Percentiles rank a stretch among this genome's conserved stretches.
Evolutionary conservation across 179 eudicot genomes (phyloP).

Genomic region (Vitellaria paradoxa): DNA sequence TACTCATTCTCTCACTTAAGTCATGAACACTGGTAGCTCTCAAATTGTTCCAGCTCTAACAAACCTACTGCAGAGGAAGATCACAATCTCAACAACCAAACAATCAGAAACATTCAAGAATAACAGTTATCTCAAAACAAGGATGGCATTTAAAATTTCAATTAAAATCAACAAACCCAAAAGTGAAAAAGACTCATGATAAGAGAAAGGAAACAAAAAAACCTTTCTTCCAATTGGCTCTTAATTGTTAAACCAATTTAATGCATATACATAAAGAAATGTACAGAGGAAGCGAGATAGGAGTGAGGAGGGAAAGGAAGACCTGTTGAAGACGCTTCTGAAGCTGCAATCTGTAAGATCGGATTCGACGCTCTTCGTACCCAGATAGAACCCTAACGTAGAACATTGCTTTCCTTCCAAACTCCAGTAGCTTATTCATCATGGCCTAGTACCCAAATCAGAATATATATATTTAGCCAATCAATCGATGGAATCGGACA

Average conservation of each 20-base stretch:
- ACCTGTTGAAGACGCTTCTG: conserved; percentile 75
- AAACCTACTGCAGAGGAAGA: neutral
- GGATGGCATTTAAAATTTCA: neutral
- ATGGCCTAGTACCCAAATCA: neutral
- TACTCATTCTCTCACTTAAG: neutral
- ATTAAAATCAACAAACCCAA: neutral
- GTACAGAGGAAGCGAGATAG: neutral
- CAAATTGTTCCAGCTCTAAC: neutral
- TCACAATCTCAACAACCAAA: neutral
- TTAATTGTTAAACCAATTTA: neutral
- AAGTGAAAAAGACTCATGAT: neutral
- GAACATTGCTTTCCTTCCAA: conserved; percentile 81
- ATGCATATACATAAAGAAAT: neutral
- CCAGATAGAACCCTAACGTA: conserved; percentile 88
- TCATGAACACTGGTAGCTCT: neutral
- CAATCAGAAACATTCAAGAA: neutral
- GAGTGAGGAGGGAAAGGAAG: neutral
- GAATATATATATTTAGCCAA: neutral
- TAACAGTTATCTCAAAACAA: neutral
- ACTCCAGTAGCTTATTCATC: conserved; percentile 69
- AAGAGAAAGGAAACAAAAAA: neutral
- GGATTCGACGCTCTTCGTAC: conserved; percentile 83
- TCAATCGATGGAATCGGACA: neutral
- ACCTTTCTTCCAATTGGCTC: neutral
- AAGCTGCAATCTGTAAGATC: conserved; percentile 70